Evolutionary conservation across 1,139 yeast species (phyloP).

Genomic region (Hemisphaericaspora subhashii): DNA sequence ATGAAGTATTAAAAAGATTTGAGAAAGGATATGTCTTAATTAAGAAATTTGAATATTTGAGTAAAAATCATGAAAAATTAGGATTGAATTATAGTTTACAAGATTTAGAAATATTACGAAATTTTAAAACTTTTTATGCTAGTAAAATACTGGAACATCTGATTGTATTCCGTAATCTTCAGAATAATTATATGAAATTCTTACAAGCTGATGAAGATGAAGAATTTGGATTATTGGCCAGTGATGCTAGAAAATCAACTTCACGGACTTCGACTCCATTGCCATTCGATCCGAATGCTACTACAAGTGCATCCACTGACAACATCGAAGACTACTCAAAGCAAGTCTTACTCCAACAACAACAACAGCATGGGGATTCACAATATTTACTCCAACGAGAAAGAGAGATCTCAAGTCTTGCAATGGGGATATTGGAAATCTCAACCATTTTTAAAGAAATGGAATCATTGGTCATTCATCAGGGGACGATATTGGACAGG

Average conservation of each 20-base stretch:
- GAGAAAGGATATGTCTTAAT: slow-evolving; percentile 78
- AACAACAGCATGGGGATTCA: slow-evolving; percentile 40
- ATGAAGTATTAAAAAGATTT: slow-evolving; percentile 66
- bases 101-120: slow-evolving; percentile 69
- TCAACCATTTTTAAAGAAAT: slow-evolving; percentile 91
- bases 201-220: slow-evolving; percentile 69
- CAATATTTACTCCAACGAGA: slow-evolving; percentile 70
- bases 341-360: slow-evolving; percentile 39
- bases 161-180: slow-evolving; percentile 78
- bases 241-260: background rate
- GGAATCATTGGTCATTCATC: slow-evolving; percentile 90
- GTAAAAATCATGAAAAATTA: slow-evolving; percentile 37
- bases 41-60: slow-evolving; percentile 60
- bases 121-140: slow-evolving; percentile 84
- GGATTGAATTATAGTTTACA: slow-evolving; percentile 37
- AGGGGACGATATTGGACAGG: slow-evolving; percentile 89
- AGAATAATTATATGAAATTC: slow-evolving; percentile 81
- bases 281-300: slow-evolving; percentile 22
- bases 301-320: slow-evolving; percentile 4
- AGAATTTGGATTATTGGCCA: slow-evolving; percentile 12
- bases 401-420: slow-evolving; percentile 82
- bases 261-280: background rate
- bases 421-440: slow-evolving; percentile 91
- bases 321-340: slow-evolving; percentile 44
- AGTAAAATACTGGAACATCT: slow-evolving; percentile 77